Base-by-base conservation (phyloP, 257 asterid genomes). In the Petunia secreta region DNA sequence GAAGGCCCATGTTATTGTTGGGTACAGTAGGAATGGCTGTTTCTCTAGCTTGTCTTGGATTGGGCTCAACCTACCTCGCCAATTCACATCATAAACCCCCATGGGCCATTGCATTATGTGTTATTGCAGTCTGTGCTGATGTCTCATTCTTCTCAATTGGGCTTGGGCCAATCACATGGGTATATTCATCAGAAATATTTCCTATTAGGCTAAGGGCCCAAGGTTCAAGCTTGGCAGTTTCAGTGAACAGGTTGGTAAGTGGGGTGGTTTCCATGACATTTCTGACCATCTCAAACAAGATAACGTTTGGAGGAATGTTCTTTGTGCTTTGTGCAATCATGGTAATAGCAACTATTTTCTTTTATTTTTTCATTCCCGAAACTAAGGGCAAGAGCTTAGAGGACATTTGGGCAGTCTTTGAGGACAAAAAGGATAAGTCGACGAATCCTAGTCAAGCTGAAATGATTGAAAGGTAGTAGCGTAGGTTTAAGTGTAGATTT, bases 81-180 rank as follows among this genome's bases (percentile, higher is more conserved):
- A 83, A 64, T 4, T 71, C 94, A 5, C 75, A 53, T 62, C 88
- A 86, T 2, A 91, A 91, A 64, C 97, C 97, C 0, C 50, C 14
- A 5, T 92, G 98, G 98, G 97, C 97, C 44, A 92, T 92, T 4
- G 97, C 89, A 0, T 6, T 94, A 58, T 91, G 95, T 34, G 92
- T 91, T 5, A 81, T 90, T 0, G 89, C 97, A 0, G 97, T 94
- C 0, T 94, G 95, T 50, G 94, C 93, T 0, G 97, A 91, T 9
- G 97, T 94, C 1, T 94, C 97, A 1, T 94, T 94, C 81, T 94
- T 92, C 86, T 94, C 98, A 0, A 92, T 94, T 50, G 98, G 98
- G 86, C 94, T 92, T 69, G 97, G 98, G 81, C 97, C 98, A 11
- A 87, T 94, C 2, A 94, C 98, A 0, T 92, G 98, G 98, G 98